Percentiles rank a stretch among this genome's conserved stretches.
These are phyloP conservation scores for Dalbergia oliveri DNA, from an alignment of 306 rosid species.

Conservation along the genomic window DNA sequence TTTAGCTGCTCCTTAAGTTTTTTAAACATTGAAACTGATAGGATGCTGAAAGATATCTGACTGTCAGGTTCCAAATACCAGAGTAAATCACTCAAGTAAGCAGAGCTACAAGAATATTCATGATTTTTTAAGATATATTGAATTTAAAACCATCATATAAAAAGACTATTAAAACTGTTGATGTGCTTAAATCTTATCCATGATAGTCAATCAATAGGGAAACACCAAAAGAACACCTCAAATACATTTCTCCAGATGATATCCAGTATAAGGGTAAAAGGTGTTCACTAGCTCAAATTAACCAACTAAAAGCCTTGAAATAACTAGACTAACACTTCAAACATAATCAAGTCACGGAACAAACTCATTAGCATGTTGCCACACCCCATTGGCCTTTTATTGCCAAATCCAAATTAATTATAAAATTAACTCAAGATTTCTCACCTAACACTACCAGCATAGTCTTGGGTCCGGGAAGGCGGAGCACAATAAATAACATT, in stretches of 20 bases:
- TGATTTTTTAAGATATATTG: not conserved
- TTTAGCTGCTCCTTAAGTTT: not conserved
- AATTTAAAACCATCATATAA: not conserved
- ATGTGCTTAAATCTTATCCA: not conserved
- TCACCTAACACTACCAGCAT: conserved; percentile 83
- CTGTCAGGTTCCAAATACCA: not conserved
- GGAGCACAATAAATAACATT: conserved; percentile 92
- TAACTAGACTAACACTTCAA: conserved; percentile 16
- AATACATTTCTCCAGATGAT: not conserved
- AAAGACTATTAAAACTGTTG: not conserved
- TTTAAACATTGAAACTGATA: not conserved
- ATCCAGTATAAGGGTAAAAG: not conserved
- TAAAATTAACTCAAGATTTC: conserved; percentile 33
- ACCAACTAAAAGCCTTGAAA: conserved; percentile 20
- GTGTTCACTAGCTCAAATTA: conserved; percentile 5
- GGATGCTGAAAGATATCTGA: conserved; percentile 1
- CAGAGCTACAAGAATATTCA: not conserved
- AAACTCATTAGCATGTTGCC: not conserved
- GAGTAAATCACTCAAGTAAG: not conserved
- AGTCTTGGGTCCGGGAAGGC: conserved; percentile 75
- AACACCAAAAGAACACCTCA: not conserved
- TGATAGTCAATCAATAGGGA: not conserved
- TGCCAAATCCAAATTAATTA: not conserved
- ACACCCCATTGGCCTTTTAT: conserved; percentile 3
- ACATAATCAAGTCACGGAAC: conserved; percentile 11